A percentile compares a stretch with the other conserved stretches of the same genome.
Conservation (phyloP, 129 eudicot species). For the Flaveria brownii region DNA sequence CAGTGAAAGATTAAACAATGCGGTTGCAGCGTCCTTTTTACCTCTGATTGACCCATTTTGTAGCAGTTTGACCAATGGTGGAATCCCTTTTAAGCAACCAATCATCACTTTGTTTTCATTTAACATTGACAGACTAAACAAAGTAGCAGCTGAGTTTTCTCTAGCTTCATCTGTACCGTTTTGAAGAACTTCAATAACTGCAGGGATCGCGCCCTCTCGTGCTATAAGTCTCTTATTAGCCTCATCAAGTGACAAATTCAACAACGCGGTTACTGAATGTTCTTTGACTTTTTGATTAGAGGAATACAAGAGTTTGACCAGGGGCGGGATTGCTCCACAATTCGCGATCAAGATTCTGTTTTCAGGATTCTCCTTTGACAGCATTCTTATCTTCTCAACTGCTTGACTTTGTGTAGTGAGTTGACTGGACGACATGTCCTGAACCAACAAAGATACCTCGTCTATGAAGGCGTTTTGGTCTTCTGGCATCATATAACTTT, state of each 20-base stretch:
- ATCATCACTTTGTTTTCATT: constrained; percentile 68
- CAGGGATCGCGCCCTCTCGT: constrained; percentile 59
- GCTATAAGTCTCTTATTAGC: constrained; percentile 63
- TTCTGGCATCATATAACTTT: constrained; percentile 30
- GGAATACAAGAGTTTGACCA: constrained; percentile 46
- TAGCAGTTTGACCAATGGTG: constrained; percentile 52
- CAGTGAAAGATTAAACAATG: constrained; percentile 56
- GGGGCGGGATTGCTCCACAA: constrained; percentile 53
- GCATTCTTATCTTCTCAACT: constrained; percentile 53
- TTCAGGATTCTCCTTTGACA: constrained; percentile 70
- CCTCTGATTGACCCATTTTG: constrained; percentile 55
- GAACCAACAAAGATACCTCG: constrained; percentile 46
- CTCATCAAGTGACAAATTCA: constrained; percentile 66
- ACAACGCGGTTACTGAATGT: constrained; percentile 60
- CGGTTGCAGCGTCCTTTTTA: constrained; percentile 71
- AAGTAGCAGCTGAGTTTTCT: constrained; percentile 77
- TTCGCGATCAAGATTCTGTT: constrained; percentile 56
- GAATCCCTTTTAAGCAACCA: constrained; percentile 57
- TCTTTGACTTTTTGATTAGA: constrained; percentile 47
- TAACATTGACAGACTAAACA: constrained; percentile 64
- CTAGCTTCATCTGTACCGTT: constrained; percentile 61
- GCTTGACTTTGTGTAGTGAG: constrained; percentile 47
- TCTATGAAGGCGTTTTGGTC: constrained; percentile 43
- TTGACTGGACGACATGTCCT: constrained; percentile 48
- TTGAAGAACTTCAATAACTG: constrained; percentile 57